phyloP scores from a whole-genome alignment of 208 protist species.

The Leptomonas seymouri region DNA sequence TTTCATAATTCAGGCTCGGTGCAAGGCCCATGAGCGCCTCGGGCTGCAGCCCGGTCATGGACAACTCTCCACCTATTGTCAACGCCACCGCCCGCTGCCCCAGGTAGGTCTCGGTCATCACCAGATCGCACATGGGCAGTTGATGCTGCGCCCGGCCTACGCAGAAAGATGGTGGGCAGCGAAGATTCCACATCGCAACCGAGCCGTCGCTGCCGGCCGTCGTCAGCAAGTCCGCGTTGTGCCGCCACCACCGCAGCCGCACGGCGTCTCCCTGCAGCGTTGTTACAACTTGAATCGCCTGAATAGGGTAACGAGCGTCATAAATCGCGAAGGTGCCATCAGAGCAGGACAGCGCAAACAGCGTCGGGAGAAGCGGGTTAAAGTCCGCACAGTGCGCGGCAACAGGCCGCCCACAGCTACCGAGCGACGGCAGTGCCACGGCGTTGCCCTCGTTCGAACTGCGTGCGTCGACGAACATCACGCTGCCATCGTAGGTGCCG shows the following conservation, averaged over 20 bases:
- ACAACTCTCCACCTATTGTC: conserved; percentile 60
- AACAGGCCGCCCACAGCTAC: conserved; percentile 31
- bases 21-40: conserved; percentile 59
- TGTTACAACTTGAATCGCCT: conserved; percentile 57
- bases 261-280: conserved; percentile 79
- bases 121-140: conserved; percentile 54
- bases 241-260: conserved; percentile 62
- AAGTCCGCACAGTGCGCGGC: conserved; percentile 63
- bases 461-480: conserved; percentile 70
- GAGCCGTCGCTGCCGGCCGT: conserved; percentile 82
- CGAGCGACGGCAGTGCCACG: conserved; percentile 12
- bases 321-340: conserved; percentile 79
- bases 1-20: conserved; percentile 21
- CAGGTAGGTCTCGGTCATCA: conserved; percentile 56
- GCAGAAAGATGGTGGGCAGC: conserved; percentile 72
- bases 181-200: conserved; percentile 82
- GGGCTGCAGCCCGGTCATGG: conserved; percentile 37
- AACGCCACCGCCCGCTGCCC: conserved; percentile 76
- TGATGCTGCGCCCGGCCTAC: conserved; percentile 77
- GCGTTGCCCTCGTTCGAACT: conserved; percentile 21
- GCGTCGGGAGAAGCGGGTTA: conserved; percentile 68
- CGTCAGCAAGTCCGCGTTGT: conserved; percentile 74
- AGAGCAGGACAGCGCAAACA: conserved; percentile 56
- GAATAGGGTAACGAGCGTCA: conserved; percentile 65
- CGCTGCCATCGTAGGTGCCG: conserved; percentile 67